Percentiles rank a stretch among this genome's conserved stretches.
These are phyloP conservation scores for Albugo laibachii DNA, from an alignment of 352 stramenopile genomes.

Conservation along the genomic window DNA sequence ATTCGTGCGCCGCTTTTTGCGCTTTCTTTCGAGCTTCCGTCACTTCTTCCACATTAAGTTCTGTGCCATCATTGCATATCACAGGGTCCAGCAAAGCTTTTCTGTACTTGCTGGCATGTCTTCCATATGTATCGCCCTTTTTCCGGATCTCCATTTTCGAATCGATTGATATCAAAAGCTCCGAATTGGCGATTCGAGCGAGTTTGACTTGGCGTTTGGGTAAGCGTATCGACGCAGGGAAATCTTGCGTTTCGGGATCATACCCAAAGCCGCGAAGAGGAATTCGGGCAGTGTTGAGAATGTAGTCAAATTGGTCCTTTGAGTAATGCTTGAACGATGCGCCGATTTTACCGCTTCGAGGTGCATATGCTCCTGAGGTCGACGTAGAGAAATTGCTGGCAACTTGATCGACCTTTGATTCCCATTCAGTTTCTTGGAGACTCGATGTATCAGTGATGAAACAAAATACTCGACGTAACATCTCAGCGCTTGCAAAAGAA, in stretches of 20 bases:
- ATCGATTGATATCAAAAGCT: conserved; percentile 47
- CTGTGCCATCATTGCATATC: conserved; percentile 48
- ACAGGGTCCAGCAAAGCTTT: conserved; percentile 54
- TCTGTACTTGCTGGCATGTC: conserved; percentile 63
- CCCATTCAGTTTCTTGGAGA: conserved; percentile 62
- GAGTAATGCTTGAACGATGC: conserved; percentile 69
- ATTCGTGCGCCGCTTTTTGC: neutral
- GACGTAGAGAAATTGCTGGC: conserved; percentile 26
- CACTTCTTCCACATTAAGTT: conserved; percentile 76
- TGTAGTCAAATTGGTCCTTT: conserved; percentile 66
- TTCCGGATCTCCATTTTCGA: conserved; percentile 44
- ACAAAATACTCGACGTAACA: conserved; percentile 54
- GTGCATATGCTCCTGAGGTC: conserved; percentile 56
- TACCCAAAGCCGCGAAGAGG: conserved; percentile 75
- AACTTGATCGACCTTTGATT: conserved; percentile 37
- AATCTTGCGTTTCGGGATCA: conserved; percentile 57
- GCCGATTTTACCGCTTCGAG: conserved; percentile 69
- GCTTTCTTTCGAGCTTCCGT: conserved; percentile 20
- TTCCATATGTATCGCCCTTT: conserved; percentile 56
- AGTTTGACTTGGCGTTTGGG: conserved; percentile 69
- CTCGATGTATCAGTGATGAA: conserved; percentile 41
- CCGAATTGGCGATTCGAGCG: conserved; percentile 17
- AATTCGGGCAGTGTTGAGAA: conserved; percentile 52
- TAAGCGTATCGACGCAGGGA: conserved; percentile 41
- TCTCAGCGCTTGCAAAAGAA: conserved; percentile 24